Evolutionary conservation across 2,329 filamentous ascomycete genomes (phyloP).

Genomic region (Venturia pyrina): DNA sequence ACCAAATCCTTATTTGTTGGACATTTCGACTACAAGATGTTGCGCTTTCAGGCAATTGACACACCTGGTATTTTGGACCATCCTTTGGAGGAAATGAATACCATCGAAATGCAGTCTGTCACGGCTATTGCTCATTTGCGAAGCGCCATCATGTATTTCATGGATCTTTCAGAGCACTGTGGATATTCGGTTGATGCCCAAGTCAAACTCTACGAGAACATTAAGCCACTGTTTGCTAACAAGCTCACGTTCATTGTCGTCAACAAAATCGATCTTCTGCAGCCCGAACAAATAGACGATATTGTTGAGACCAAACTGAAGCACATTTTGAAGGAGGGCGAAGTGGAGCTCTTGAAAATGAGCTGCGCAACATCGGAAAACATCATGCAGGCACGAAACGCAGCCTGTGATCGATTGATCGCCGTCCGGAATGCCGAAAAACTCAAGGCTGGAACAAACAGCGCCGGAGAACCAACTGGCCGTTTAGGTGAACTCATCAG

Average conservation of each 20-base stretch:
- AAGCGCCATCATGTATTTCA: slow-evolving; percentile 93
- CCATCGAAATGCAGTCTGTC: slow-evolving; percentile 98
- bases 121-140: slow-evolving; percentile 95
- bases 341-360: slow-evolving; percentile 85
- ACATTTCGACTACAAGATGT: slow-evolving; percentile 93
- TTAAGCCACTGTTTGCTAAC: slow-evolving; percentile 93
- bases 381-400: slow-evolving; percentile 90
- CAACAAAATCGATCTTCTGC: slow-evolving; percentile 94
- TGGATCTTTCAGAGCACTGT: slow-evolving; percentile 95
- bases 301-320: slow-evolving; percentile 71
- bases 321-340: slow-evolving; percentile 69
- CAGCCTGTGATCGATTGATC: slow-evolving; percentile 83
- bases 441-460: slow-evolving; percentile 78
- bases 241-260: slow-evolving; percentile 94
- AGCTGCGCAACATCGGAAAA: slow-evolving; percentile 94
- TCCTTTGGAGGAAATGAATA: slow-evolving; percentile 98
- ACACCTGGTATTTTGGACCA: slow-evolving; percentile 98
- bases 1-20: slow-evolving; percentile 96
- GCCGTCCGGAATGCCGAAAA: slow-evolving; percentile 92
- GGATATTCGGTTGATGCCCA: slow-evolving; percentile 90
- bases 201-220: slow-evolving; percentile 90
- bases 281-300: slow-evolving; percentile 74
- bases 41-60: slow-evolving; percentile 86
- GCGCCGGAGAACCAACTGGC: slow-evolving; percentile 58
- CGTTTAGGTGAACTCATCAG: slow-evolving; percentile 84